These are phyloP conservation scores for Melanopsichium pennsylvanicum DNA, from an alignment of 1,284 basidiomycete genomes.

Conservation along the genomic window DNA sequence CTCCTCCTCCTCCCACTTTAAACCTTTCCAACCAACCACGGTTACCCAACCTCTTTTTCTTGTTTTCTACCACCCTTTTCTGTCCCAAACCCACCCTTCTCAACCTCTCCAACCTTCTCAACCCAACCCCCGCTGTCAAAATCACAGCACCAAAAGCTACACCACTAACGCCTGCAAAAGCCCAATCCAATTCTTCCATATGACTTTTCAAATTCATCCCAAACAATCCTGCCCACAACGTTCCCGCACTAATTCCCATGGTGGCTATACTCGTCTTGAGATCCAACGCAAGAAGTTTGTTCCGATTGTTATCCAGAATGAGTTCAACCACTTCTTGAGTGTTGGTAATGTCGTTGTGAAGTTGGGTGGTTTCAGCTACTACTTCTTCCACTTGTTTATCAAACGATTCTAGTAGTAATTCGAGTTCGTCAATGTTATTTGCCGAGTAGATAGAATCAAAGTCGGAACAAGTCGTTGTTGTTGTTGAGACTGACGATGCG, in stretches of 20 bases:
- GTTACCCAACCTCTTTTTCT: constrained; percentile 6
- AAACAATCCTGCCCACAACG: constrained; percentile 88
- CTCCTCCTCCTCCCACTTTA: background rate
- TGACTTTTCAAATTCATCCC: constrained; percentile 78
- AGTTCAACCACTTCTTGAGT: constrained; percentile 98
- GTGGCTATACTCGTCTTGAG: constrained; percentile 91
- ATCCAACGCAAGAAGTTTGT: constrained; percentile 87
- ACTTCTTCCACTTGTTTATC: constrained; percentile 73
- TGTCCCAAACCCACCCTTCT: constrained; percentile 43
- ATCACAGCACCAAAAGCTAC: constrained; percentile 39
- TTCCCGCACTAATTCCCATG: constrained; percentile 88
- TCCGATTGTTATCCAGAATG: constrained; percentile 94
- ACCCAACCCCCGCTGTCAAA: constrained; percentile 29
- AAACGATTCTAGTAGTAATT: constrained; percentile 90
- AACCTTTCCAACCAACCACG: constrained; percentile 6
- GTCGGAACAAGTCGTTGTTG: no score
- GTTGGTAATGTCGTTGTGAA: constrained; percentile 74
- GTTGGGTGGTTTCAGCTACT: constrained; percentile 49
- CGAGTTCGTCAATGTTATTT: constrained; percentile 74
- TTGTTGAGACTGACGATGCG: no score
- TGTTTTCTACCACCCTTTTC: background rate
- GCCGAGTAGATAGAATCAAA: background rate
- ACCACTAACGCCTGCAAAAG: constrained; percentile 43
- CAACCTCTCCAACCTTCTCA: constrained; percentile 39
- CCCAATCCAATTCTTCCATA: constrained; percentile 52